Evolutionary conservation across 108 stramenopile genomes (phyloP).

Genomic region (Aurantiochytrium sp.): DNA sequence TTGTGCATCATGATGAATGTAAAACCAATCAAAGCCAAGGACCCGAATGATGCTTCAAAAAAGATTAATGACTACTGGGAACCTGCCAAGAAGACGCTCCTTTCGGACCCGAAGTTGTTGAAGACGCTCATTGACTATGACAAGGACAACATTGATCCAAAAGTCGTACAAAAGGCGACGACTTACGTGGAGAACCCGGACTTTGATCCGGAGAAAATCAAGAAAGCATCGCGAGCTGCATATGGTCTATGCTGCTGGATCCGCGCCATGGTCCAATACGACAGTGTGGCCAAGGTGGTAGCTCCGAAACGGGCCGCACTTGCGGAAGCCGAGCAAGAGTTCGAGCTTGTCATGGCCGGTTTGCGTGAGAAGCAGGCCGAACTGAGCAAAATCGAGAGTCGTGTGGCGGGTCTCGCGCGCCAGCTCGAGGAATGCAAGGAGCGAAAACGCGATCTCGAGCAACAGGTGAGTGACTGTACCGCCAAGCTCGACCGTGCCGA

Average conservation of each 20-base stretch:
- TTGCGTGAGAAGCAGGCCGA: constrained; percentile 45
- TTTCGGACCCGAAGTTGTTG: constrained; percentile 42
- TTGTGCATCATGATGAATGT: constrained; percentile 57
- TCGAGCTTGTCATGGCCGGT: constrained; percentile 33
- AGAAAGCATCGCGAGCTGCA: constrained; percentile 48
- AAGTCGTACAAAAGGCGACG: constrained; percentile 33
- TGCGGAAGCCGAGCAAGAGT: constrained; percentile 42
- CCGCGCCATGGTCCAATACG: constrained; percentile 57
- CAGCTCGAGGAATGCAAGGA: constrained; percentile 21
- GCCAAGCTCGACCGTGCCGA: constrained; percentile 51
- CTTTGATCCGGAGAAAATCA: constrained; percentile 47
- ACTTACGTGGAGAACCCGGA: constrained; percentile 34
- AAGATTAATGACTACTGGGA: constrained; percentile 57
- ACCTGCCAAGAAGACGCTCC: constrained; percentile 47
- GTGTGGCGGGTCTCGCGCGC: constrained; percentile 46
- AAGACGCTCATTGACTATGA: constrained; percentile 50
- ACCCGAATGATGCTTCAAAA: constrained; percentile 38
- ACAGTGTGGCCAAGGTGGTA: constrained; percentile 48
- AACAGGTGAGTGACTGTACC: constrained; percentile 37
- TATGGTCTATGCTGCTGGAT: constrained; percentile 58
- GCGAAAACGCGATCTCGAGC: constrained; percentile 1
- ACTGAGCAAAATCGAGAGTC: constrained; percentile 44
- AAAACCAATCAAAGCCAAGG: constrained; percentile 33
- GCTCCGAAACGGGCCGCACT: constrained; percentile 51
- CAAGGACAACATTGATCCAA: constrained; percentile 51